Percentiles rank a stretch among this genome's conserved stretches.
Conservation (phyloP, 2,329 filamentous ascomycete genomes). For the Myotisia sp. region DNA sequence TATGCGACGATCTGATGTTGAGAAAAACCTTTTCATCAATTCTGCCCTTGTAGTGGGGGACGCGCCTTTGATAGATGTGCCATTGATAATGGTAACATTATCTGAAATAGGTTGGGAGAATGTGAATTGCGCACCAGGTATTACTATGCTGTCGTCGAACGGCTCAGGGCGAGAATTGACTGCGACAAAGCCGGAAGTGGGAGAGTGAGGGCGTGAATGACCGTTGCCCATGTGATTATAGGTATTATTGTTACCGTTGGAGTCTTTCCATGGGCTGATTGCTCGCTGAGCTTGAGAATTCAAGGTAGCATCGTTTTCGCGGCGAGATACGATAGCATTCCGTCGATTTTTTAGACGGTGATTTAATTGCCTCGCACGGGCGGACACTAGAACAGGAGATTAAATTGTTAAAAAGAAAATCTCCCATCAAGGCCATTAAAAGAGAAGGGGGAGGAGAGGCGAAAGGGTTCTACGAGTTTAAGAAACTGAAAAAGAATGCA, state of each 20-base stretch:
- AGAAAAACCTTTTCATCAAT: slow-evolving; percentile 49
- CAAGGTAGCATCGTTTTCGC: slow-evolving; percentile 33
- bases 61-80: slow-evolving; percentile 37
- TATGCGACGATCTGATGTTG: slow-evolving; percentile 40
- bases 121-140: slow-evolving; percentile 25
- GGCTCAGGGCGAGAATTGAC: slow-evolving; percentile 40
- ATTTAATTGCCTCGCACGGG: slow-evolving; percentile 61
- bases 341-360: slow-evolving; percentile 63
- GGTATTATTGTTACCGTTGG: slow-evolving; percentile 17
- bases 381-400: slow-evolving; percentile 39
- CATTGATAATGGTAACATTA: slow-evolving; percentile 36
- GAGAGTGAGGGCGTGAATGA: slow-evolving; percentile 28
- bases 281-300: slow-evolving; percentile 21
- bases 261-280: slow-evolving; percentile 27
- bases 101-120: slow-evolving; percentile 30
- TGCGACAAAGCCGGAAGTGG: slow-evolving; percentile 42
- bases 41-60: slow-evolving; percentile 45
- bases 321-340: slow-evolving; percentile 54
- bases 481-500: no score
- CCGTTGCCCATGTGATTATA: slow-evolving; percentile 18
- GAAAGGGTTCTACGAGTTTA: no score
- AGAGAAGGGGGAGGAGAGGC: no score
- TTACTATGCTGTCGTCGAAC: slow-evolving; percentile 22
- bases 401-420: no score
- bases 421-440: no score